Conservation (phyloP, 148 eudicot species). For the Heliosperma pusillum region DNA sequence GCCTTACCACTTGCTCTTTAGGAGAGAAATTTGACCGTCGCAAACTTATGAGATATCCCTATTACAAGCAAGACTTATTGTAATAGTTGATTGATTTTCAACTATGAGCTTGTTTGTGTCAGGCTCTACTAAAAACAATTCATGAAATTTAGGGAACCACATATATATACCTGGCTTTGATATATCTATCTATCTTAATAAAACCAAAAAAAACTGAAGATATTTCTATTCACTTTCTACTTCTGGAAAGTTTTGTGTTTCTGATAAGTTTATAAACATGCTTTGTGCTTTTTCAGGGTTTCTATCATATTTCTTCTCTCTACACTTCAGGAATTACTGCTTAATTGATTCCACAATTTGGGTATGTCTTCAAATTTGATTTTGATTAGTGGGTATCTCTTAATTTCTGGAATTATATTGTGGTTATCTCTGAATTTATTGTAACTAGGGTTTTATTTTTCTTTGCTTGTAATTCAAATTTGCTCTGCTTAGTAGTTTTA, state of each 20-base stretch:
- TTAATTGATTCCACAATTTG: background rate
- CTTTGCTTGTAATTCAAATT: background rate
- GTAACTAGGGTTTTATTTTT: background rate
- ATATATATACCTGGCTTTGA: background rate
- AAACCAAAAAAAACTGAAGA: background rate
- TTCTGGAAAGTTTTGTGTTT: slow-evolving; percentile 19
- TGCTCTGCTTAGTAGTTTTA: background rate
- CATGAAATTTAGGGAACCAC: slow-evolving; percentile 15
- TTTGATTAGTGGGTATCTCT: slow-evolving; percentile 6
- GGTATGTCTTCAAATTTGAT: slow-evolving; percentile 11
- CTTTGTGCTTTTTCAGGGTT: background rate
- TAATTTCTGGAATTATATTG: slow-evolving; percentile 1
- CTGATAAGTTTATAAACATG: background rate
- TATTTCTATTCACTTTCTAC: slow-evolving; percentile 20
- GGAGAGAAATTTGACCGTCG: too few relatives aligned
- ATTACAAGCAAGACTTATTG: too few relatives aligned
- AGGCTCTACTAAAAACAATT: background rate
- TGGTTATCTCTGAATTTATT: background rate
- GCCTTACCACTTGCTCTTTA: too few relatives aligned
- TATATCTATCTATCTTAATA: background rate
- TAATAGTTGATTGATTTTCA: background rate
- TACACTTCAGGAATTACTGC: background rate
- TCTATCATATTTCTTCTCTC: slow-evolving; percentile 17
- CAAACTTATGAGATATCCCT: too few relatives aligned
- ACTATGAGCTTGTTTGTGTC: slow-evolving; percentile 18